Conservation (phyloP, 2,329 filamentous ascomycete species). For the Chaetomiaceae sp. region DNA sequence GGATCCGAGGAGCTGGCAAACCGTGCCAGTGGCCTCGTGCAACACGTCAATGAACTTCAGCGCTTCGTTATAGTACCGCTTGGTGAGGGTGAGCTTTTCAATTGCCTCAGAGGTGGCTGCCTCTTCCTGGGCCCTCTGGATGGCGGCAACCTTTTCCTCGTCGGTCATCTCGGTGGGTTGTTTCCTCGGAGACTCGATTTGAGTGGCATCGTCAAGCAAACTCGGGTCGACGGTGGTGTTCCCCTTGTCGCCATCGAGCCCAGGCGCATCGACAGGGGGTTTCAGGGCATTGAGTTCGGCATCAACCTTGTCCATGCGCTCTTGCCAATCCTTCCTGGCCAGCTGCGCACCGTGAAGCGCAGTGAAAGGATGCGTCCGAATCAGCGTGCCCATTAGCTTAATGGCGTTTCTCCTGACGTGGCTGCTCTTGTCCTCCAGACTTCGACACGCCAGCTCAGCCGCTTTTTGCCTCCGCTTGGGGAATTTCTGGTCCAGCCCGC, state of each 20-base stretch:
- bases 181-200: conserved; percentile 67
- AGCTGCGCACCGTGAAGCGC: conserved; percentile 87
- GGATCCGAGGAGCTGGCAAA: conserved; percentile 85
- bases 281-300: conserved; percentile 75
- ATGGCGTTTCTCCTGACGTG: conserved; percentile 94
- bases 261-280: conserved; percentile 69
- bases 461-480: conserved; percentile 85
- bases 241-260: conserved; percentile 62
- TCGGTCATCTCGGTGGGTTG: conserved; percentile 64
- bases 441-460: conserved; percentile 80
- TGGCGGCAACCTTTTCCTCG: conserved; percentile 67
- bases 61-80: conserved; percentile 89
- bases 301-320: conserved; percentile 76
- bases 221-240: conserved; percentile 70
- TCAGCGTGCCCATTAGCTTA: conserved; percentile 80
- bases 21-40: conserved; percentile 72
- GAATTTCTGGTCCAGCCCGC: conserved; percentile 93
- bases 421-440: conserved; percentile 95
- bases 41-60: conserved; percentile 90
- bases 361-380: conserved; percentile 92
- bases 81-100: conserved; percentile 79
- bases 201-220: conserved; percentile 83
- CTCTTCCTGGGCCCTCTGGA: conserved; percentile 79
- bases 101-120: conserved; percentile 86
- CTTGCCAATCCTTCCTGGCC: conserved; percentile 78